These are phyloP conservation scores for Coprinellus micaceus DNA, from an alignment of 768 basidiomycete species.

Conservation along the genomic window DNA sequence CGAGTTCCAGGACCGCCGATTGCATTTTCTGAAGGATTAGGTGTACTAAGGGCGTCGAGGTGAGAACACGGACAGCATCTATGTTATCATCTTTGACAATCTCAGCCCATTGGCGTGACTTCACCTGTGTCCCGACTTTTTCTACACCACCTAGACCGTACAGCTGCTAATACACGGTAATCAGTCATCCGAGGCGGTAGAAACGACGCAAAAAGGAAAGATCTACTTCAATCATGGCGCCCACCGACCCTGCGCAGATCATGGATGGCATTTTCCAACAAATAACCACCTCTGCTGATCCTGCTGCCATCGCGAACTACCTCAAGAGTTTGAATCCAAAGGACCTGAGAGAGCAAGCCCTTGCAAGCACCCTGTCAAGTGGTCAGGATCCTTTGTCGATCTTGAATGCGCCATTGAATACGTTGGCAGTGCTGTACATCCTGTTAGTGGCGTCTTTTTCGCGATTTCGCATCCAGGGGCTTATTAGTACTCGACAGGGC, in stretches of 20 bases:
- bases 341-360: slow-evolving; percentile 55
- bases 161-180: too few species aligned
- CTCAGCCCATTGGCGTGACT: too few species aligned
- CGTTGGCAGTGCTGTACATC: slow-evolving; percentile 67
- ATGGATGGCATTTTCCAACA: slow-evolving; percentile 11
- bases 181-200: too few species aligned
- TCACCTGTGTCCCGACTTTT: too few species aligned
- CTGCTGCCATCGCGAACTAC: background rate
- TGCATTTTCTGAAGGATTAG: too few species aligned
- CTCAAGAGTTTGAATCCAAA: slow-evolving; percentile 34
- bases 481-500: slow-evolving; percentile 37
- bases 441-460: slow-evolving; percentile 46
- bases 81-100: too few species aligned
- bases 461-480: background rate
- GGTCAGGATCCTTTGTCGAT: slow-evolving; percentile 68
- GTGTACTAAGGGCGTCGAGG: too few species aligned
- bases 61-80: too few species aligned
- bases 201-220: too few species aligned
- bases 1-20: too few species aligned
- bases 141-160: too few species aligned
- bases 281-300: background rate
- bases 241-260: slow-evolving; percentile 7
- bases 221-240: background rate
- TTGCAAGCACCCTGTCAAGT: slow-evolving; percentile 49
- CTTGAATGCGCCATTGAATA: slow-evolving; percentile 52